Percentiles rank a stretch among this genome's conserved stretches.
Evolutionary conservation across 805 yeast species (phyloP).

Genomic region (Spathaspora boniae): DNA sequence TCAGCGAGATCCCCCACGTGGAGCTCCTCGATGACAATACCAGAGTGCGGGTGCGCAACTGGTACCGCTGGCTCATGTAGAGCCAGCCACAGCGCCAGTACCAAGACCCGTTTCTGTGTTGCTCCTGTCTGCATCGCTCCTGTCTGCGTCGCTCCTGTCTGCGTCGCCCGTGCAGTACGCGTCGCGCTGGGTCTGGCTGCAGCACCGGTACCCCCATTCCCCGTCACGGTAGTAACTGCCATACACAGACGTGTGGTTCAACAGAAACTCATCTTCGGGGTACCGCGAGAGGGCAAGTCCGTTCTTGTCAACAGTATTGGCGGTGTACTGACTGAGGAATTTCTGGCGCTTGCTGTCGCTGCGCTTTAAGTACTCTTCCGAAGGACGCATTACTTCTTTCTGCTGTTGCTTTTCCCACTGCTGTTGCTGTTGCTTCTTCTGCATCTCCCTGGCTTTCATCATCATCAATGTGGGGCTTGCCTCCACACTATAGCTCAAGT

Average conservation of each 20-base stretch:
- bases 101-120: too few species aligned
- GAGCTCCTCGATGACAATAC: slow-evolving; percentile 13
- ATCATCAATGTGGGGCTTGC: slow-evolving; percentile 38
- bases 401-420: background rate
- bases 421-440: slow-evolving; percentile 14
- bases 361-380: too few species aligned
- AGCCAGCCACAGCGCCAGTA: too few species aligned
- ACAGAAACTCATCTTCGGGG: slow-evolving; percentile 9
- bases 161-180: slow-evolving; percentile 5
- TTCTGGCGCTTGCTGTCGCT: too few species aligned
- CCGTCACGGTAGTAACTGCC: slow-evolving; percentile 21
- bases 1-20: slow-evolving; percentile 10
- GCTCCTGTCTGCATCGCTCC: too few species aligned
- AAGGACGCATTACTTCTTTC: too few species aligned
- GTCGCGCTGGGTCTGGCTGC: slow-evolving; percentile 11
- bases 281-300: slow-evolving; percentile 11
- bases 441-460: slow-evolving; percentile 20
- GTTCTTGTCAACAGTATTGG: slow-evolving; percentile 5
- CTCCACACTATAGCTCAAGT: slow-evolving; percentile 28
- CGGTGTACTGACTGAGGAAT: too few species aligned
- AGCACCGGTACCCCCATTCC: slow-evolving; percentile 21
- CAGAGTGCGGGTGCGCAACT: slow-evolving; percentile 13
- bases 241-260: slow-evolving; percentile 13
- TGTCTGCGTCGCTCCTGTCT: background rate
- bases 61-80: slow-evolving; percentile 16